phyloP scores from a whole-genome alignment of 2,329 filamentous ascomycete species.

The Alternaria incomplexa region DNA sequence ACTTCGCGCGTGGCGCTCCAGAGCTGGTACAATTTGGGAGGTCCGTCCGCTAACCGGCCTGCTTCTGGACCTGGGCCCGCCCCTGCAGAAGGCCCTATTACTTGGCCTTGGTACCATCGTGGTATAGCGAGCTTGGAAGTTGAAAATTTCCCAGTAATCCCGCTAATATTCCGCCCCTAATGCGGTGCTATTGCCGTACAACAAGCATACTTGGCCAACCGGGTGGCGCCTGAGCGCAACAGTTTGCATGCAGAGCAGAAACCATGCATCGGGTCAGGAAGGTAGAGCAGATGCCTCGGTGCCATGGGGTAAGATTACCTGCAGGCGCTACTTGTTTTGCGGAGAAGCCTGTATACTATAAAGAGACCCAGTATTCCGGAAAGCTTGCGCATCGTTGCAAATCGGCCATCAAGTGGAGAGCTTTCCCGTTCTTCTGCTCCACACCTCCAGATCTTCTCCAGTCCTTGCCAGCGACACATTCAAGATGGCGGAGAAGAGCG shows the following conservation, averaged over 20 bases:
- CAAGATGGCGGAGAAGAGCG: conserved; percentile 28
- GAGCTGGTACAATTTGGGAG: conserved; percentile 17
- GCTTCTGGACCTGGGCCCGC: conserved; percentile 24
- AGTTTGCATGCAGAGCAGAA: conserved; percentile 3
- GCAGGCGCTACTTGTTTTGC: conserved; percentile 15
- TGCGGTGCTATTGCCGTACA: conserved; percentile 10
- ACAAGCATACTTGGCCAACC: conserved; percentile 30
- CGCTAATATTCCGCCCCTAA: conserved; percentile 8
- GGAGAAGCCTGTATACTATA: conserved; percentile 37
- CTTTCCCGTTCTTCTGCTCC: conserved; percentile 7
- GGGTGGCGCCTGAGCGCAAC: conserved; percentile 19
- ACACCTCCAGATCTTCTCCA: neutral
- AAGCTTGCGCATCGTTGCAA: conserved; percentile 4
- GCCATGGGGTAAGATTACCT: conserved; percentile 7
- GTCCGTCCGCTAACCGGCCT: conserved; percentile 21
- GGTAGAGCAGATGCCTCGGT: conserved; percentile 24
- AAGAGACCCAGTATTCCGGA: conserved; percentile 27
- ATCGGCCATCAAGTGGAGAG: neutral
- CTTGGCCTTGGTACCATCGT: neutral
- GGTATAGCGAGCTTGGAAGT: neutral
- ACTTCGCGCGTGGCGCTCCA: neutral
- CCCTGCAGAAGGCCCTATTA: conserved; percentile 4
- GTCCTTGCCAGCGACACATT: neutral
- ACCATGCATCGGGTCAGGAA: conserved; percentile 22
- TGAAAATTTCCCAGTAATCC: neutral